Percentiles rank a stretch among this genome's conserved stretches.
phyloP scores from a whole-genome alignment of 1,139 yeast genomes.

The Scheffersomyces segobiensis region DNA sequence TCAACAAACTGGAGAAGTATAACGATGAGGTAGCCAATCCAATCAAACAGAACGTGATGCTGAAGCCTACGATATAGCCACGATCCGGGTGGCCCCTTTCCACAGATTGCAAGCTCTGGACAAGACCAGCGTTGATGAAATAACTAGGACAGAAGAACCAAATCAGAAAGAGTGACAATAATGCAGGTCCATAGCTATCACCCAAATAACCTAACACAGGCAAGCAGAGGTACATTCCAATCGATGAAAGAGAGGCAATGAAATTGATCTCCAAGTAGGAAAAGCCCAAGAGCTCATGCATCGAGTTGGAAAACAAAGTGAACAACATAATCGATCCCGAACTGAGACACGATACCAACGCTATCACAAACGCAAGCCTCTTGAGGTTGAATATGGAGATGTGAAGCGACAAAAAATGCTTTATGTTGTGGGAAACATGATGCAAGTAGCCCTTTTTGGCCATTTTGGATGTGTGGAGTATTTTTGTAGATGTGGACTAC shows the following conservation, averaged over 20 bases:
- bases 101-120: constrained; percentile 1
- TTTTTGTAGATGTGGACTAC: neutral
- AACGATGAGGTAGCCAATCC: constrained; percentile 84
- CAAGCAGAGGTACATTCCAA: constrained; percentile 83
- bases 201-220: constrained; percentile 84
- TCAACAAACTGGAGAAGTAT: constrained; percentile 73
- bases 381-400: constrained; percentile 28
- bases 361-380: constrained; percentile 35
- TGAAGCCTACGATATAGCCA: constrained; percentile 22
- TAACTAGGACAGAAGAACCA: constrained; percentile 76
- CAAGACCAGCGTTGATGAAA: constrained; percentile 34
- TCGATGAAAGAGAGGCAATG: constrained; percentile 71
- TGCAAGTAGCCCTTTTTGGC: constrained; percentile 2
- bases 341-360: constrained; percentile 60
- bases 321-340: constrained; percentile 83
- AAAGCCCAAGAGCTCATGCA: constrained; percentile 59
- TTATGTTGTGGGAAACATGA: constrained; percentile 18
- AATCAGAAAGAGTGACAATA: constrained; percentile 64
- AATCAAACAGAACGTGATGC: constrained; percentile 48
- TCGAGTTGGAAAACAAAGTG: constrained; percentile 73
- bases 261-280: constrained; percentile 73
- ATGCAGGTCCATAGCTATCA: constrained; percentile 81
- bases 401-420: constrained; percentile 23
- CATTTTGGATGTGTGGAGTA: neutral
- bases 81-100: neutral